Conservation (phyloP, 176 grass and related monocot species). For the Canna indica region DNA sequence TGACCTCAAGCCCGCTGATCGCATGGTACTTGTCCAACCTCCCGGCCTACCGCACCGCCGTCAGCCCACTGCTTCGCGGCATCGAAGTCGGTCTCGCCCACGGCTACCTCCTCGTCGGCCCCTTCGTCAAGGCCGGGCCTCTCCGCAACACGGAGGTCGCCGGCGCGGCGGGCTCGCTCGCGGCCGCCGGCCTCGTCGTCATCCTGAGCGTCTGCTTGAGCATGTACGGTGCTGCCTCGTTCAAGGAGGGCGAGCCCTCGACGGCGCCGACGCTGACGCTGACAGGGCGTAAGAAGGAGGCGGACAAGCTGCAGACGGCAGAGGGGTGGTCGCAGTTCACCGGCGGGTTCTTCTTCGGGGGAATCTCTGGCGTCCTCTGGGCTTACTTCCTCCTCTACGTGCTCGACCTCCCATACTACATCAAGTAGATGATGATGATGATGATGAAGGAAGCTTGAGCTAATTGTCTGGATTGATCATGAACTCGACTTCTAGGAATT, state of each 20-base stretch:
- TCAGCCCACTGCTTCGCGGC: constrained; percentile 87
- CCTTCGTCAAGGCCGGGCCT: constrained; percentile 80
- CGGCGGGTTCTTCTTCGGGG: constrained; percentile 91
- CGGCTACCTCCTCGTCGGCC: constrained; percentile 85
- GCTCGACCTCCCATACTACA: constrained; percentile 92
- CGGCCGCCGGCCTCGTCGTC: constrained; percentile 55
- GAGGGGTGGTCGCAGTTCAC: constrained; percentile 84
- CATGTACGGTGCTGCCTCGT: constrained; percentile 85
- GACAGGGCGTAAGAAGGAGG: constrained; percentile 87
- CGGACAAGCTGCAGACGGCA: constrained; percentile 87
- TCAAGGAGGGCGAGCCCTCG: constrained; percentile 62
- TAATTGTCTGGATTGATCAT: too few species aligned
- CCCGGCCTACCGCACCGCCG: constrained; percentile 88
- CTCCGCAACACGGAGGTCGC: constrained; percentile 79
- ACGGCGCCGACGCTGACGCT: constrained; percentile 71
- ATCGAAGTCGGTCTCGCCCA: constrained; percentile 86
- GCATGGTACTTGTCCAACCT: constrained; percentile 99
- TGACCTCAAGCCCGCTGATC: constrained; percentile 78
- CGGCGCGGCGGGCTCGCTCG: constrained; percentile 63
- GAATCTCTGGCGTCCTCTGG: constrained; percentile 76
- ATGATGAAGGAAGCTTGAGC: too few species aligned
- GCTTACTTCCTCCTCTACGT: constrained; percentile 97
- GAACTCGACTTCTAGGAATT: too few species aligned
- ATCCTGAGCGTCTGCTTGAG: constrained; percentile 87
- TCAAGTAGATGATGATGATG: constrained; percentile 54